A percentile compares a stretch with the other conserved stretches of the same genome.
These are phyloP conservation scores for Lagenidium sp. DNA, from an alignment of 352 stramenopile genomes.

Conservation along the genomic window DNA sequence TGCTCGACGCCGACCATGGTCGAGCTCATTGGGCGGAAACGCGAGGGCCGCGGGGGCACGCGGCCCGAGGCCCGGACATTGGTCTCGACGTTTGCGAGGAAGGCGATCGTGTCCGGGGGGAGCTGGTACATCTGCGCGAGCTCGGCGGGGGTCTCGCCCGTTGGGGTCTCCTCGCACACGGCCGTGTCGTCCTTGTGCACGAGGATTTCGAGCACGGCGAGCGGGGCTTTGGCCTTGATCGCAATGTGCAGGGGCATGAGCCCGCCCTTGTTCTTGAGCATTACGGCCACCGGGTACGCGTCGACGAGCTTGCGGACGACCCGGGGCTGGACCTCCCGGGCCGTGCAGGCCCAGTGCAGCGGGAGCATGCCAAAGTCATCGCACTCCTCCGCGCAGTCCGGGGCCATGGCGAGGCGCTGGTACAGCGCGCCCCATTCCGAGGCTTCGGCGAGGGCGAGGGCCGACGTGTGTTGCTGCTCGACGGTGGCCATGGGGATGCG, in stretches of 20 bases:
- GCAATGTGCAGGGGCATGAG: slow-evolving; percentile 77
- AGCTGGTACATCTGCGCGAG: slow-evolving; percentile 47
- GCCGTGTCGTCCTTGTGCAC: slow-evolving; percentile 33
- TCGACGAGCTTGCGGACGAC: slow-evolving; percentile 62
- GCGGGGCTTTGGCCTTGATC: slow-evolving; percentile 59
- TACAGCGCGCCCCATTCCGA: slow-evolving; percentile 61
- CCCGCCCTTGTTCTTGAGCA: slow-evolving; percentile 69
- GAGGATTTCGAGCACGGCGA: slow-evolving; percentile 54
- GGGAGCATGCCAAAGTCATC: slow-evolving; percentile 86
- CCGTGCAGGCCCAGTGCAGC: slow-evolving; percentile 79
- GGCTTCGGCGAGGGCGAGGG: slow-evolving; percentile 65
- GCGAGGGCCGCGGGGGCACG: slow-evolving; percentile 31
- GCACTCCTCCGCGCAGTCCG: slow-evolving; percentile 53
- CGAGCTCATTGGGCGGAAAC: slow-evolving; percentile 27
- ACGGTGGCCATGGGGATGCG: too few relatives aligned
- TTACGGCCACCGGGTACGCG: slow-evolving; percentile 33
- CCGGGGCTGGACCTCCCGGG: slow-evolving; percentile 50
- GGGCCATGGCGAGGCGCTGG: slow-evolving; percentile 34
- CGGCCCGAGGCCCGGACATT: slow-evolving; percentile 30
- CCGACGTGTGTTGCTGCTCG: too few relatives aligned
- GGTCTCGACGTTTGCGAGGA: slow-evolving; percentile 31
- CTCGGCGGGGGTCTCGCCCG: slow-evolving; percentile 60
- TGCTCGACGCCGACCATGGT: not conserved
- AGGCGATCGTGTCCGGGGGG: slow-evolving; percentile 35
- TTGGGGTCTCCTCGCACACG: slow-evolving; percentile 57